Evolutionary conservation across 2,329 filamentous ascomycete genomes (phyloP).

Genomic region (Exophiala mesophila): DNA sequence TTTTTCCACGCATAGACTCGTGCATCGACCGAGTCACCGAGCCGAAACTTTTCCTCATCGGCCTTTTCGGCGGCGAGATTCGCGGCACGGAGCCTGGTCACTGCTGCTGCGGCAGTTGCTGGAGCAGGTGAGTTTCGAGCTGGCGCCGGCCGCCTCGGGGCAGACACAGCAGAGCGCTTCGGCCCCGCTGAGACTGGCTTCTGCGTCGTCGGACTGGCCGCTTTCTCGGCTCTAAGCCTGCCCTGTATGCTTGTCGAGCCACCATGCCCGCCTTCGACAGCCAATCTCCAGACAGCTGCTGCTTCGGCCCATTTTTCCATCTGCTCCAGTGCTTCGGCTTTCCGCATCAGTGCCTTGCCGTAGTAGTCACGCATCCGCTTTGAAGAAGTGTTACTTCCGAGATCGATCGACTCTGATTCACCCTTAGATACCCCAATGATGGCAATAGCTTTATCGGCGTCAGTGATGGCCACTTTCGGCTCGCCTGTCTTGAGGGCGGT

Average conservation of each 20-base stretch:
- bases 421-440: slow-evolving; percentile 77
- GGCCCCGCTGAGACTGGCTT: slow-evolving; percentile 45
- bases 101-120: slow-evolving; percentile 58
- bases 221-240: slow-evolving; percentile 82
- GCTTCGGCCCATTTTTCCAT: slow-evolving; percentile 93
- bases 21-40: slow-evolving; percentile 80
- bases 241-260: slow-evolving; percentile 78
- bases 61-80: slow-evolving; percentile 80
- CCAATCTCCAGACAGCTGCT: slow-evolving; percentile 70
- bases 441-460: slow-evolving; percentile 73
- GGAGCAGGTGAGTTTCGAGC: slow-evolving; percentile 18
- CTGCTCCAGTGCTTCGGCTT: slow-evolving; percentile 91
- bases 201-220: slow-evolving; percentile 41
- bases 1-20: slow-evolving; percentile 76
- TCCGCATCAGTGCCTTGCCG: slow-evolving; percentile 87
- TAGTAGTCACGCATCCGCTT: slow-evolving; percentile 92
- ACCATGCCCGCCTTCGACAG: slow-evolving; percentile 81
- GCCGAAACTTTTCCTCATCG: slow-evolving; percentile 87
- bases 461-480: slow-evolving; percentile 76
- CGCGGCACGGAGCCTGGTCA: slow-evolving; percentile 73
- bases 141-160: neutral
- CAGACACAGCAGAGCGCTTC: slow-evolving; percentile 34
- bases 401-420: slow-evolving; percentile 70
- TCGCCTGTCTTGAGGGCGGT: slow-evolving; percentile 89
- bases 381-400: slow-evolving; percentile 57